A percentile compares a stretch with the other conserved stretches of the same genome.
Conservation (phyloP, 2,329 filamentous ascomycete genomes). For the Monilinia fructicola region DNA sequence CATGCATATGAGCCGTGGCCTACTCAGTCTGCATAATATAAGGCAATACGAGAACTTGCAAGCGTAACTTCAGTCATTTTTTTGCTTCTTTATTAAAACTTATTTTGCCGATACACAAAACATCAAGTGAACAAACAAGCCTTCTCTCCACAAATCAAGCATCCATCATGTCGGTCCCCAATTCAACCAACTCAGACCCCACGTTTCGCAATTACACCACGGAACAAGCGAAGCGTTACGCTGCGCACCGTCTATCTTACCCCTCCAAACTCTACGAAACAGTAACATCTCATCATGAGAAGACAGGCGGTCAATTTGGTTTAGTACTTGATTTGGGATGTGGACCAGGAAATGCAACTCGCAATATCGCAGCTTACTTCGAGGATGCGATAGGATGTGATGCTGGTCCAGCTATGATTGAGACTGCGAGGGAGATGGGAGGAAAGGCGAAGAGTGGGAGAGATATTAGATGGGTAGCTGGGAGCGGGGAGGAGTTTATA, state of each 20-base stretch:
- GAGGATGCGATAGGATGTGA: constrained; percentile 36
- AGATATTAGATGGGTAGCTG: constrained; percentile 33
- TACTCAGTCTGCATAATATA: background rate
- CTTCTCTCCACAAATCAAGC: background rate
- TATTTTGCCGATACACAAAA: background rate
- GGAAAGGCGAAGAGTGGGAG: constrained; percentile 30
- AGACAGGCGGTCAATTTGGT: constrained; percentile 31
- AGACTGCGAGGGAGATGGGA: constrained; percentile 30
- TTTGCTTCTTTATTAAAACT: background rate
- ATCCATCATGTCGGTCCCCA: constrained; percentile 7
- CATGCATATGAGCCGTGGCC: background rate
- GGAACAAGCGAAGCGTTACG: constrained; percentile 36
- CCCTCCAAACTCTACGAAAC: constrained; percentile 29
- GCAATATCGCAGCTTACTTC: constrained; percentile 36
- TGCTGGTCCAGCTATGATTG: constrained; percentile 38
- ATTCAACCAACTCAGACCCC: constrained; percentile 27
- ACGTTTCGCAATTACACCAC: constrained; percentile 37
- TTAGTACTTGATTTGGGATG: constrained; percentile 39
- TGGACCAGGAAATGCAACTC: constrained; percentile 39
- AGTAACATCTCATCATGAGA: constrained; percentile 33
- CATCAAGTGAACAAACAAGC: background rate
- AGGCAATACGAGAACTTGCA: background rate
- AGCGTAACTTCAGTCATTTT: background rate
- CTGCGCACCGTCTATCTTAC: constrained; percentile 32
- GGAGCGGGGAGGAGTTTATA: constrained; percentile 35